phyloP scores from a whole-genome alignment of 2,329 filamentous ascomycete genomes.

The Pseudogymnoascus sp. region DNA sequence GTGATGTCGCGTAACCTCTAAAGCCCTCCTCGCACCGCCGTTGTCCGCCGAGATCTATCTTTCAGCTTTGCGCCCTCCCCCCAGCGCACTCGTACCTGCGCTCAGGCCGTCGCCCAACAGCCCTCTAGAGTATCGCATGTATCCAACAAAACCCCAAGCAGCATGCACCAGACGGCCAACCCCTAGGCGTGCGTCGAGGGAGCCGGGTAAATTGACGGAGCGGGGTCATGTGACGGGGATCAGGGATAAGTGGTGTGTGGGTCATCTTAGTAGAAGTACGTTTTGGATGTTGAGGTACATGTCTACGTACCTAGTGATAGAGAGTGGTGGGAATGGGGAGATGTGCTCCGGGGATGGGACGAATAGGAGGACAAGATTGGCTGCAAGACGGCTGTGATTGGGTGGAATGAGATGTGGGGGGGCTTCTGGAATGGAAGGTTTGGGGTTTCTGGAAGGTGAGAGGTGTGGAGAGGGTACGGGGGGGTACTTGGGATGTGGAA shows the following conservation, averaged over 20 bases:
- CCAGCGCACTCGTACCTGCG: neutral
- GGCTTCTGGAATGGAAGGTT: neutral
- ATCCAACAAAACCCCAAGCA: no score
- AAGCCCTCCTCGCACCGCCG: neutral
- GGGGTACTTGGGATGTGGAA: neutral
- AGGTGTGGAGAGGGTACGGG: no score
- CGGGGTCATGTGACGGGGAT: neutral
- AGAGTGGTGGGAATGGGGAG: neutral
- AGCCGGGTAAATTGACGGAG: neutral
- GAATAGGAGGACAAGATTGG: neutral
- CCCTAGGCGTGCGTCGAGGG: no score
- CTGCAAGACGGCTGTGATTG: neutral
- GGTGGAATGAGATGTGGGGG: neutral
- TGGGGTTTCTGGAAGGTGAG: neutral
- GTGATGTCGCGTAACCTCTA: no score
- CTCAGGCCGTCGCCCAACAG: neutral
- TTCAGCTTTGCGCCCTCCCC: neutral
- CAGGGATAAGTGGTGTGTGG: neutral
- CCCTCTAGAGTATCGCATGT: no score
- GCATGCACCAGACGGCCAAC: neutral
- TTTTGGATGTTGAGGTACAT: neutral
- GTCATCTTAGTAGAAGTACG: no score
- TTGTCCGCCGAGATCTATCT: neutral
- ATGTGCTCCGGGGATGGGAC: neutral
- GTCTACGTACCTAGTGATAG: neutral